A percentile compares a stretch with the other conserved stretches of the same genome.
Conservation (phyloP, 179 eudicot genomes). For the Sideroxylon spinosum region DNA sequence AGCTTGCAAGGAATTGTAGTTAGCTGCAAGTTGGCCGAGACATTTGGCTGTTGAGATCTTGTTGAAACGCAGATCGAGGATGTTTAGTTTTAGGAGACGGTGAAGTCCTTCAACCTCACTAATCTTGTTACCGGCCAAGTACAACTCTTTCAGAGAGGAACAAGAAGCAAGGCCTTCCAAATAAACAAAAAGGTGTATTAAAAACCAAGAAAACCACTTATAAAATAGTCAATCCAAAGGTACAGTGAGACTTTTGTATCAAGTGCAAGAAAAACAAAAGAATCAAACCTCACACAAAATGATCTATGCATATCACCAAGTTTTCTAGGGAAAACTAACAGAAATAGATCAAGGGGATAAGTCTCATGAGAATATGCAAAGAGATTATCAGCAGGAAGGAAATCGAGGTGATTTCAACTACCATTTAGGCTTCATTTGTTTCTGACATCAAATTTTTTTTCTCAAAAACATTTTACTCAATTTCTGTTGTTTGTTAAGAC, state of each 20-base stretch:
- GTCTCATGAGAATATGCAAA: too few species aligned
- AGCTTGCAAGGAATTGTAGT: constrained; percentile 86
- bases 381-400: too few species aligned
- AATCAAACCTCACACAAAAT: neutral
- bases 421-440: too few species aligned
- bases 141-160: constrained; percentile 75
- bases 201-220: constrained; percentile 2
- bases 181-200: neutral
- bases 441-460: too few species aligned
- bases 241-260: neutral
- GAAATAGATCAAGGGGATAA: too few species aligned
- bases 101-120: constrained; percentile 99
- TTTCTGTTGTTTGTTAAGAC: too few species aligned
- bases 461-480: too few species aligned
- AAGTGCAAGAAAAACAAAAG: neutral
- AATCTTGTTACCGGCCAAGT: constrained; percentile 93
- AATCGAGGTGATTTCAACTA: too few species aligned
- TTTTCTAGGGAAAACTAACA: too few species aligned
- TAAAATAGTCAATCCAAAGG: neutral
- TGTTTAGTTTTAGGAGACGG: constrained; percentile 71
- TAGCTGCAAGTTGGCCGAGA: constrained; percentile 91
- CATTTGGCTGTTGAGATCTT: constrained; percentile 83
- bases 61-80: constrained; percentile 86
- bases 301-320: neutral
- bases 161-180: constrained; percentile 54